phyloP scores from a whole-genome alignment of 2,329 filamentous ascomycete genomes.

The Fusarium transvaalense region DNA sequence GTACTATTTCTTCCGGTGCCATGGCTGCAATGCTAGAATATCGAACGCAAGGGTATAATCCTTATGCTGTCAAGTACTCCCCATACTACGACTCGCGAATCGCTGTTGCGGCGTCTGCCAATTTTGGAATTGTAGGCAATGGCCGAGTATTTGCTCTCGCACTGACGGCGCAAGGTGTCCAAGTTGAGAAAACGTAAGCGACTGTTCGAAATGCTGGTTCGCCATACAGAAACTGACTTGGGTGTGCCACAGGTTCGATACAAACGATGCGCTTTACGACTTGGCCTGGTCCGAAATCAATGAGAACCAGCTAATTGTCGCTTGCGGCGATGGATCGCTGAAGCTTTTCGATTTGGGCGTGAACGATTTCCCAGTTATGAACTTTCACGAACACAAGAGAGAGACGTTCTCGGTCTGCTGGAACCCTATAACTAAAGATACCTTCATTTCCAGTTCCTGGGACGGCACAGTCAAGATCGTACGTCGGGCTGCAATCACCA shows the following conservation, averaged over 20 bases:
- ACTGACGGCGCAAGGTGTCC: constrained; percentile 84
- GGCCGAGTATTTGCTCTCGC: constrained; percentile 88
- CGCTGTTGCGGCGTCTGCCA: constrained; percentile 89
- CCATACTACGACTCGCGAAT: constrained; percentile 97
- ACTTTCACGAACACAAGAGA: constrained; percentile 92
- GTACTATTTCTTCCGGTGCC: constrained; percentile 21
- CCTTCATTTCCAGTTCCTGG: constrained; percentile 93
- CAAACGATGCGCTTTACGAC: constrained; percentile 96
- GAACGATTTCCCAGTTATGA: constrained; percentile 86
- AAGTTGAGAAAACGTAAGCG: constrained; percentile 81
- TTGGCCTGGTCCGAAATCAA: constrained; percentile 95
- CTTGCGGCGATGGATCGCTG: constrained; percentile 92
- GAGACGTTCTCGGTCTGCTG: constrained; percentile 94
- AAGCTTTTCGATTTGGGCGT: constrained; percentile 92
- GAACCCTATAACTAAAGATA: constrained; percentile 92
- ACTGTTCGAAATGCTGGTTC: not conserved
- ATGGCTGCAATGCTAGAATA: constrained; percentile 87
- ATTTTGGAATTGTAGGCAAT: constrained; percentile 98
- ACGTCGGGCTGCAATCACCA: not conserved
- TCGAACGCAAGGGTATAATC: constrained; percentile 92
- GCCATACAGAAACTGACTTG: not conserved
- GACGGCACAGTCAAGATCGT: constrained; percentile 94
- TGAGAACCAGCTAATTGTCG: constrained; percentile 91
- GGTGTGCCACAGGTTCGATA: constrained; percentile 78
- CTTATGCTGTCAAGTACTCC: constrained; percentile 97